These are phyloP conservation scores for Sanghuangporus weigelae DNA, from an alignment of 1,284 basidiomycete species.

Conservation along the genomic window DNA sequence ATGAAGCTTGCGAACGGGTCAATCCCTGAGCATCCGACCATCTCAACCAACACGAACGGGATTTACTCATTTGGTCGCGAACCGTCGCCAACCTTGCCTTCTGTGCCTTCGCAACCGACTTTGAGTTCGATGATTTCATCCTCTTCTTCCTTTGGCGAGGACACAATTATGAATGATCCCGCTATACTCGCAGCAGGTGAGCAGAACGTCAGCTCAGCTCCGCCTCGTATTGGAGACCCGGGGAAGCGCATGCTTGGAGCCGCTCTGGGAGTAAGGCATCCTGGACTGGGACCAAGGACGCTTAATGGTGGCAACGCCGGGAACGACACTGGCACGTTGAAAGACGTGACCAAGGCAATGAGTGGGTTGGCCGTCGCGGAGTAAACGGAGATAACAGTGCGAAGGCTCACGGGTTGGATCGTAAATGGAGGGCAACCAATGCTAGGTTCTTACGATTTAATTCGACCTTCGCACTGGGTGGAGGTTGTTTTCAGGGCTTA, in stretches of 20 bases:
- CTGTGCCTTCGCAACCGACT: conserved; percentile 73
- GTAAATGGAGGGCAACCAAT: neutral
- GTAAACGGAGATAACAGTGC: conserved; percentile 32
- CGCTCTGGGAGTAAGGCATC: conserved; percentile 75
- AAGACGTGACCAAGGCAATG: conserved; percentile 74
- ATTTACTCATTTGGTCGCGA: conserved; percentile 41
- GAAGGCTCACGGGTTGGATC: neutral
- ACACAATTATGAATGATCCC: conserved; percentile 50
- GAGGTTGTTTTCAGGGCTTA: neutral
- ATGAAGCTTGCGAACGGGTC: conserved; percentile 32
- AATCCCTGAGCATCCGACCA: conserved; percentile 45
- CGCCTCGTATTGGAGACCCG: conserved; percentile 75
- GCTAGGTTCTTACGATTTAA: neutral
- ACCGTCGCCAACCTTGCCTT: conserved; percentile 76
- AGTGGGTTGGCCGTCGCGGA: conserved; percentile 66
- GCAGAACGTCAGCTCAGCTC: conserved; percentile 26
- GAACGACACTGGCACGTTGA: conserved; percentile 58
- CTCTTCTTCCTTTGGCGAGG: conserved; percentile 46
- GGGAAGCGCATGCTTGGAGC: conserved; percentile 81
- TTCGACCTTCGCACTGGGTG: conserved; percentile 1
- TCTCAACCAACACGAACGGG: conserved; percentile 17
- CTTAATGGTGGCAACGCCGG: conserved; percentile 32
- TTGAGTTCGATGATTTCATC: conserved; percentile 77
- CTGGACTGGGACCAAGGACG: conserved; percentile 56
- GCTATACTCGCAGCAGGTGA: conserved; percentile 56